Conservation (phyloP, 768 basidiomycete genomes). For the Cytidiella melzeri region DNA sequence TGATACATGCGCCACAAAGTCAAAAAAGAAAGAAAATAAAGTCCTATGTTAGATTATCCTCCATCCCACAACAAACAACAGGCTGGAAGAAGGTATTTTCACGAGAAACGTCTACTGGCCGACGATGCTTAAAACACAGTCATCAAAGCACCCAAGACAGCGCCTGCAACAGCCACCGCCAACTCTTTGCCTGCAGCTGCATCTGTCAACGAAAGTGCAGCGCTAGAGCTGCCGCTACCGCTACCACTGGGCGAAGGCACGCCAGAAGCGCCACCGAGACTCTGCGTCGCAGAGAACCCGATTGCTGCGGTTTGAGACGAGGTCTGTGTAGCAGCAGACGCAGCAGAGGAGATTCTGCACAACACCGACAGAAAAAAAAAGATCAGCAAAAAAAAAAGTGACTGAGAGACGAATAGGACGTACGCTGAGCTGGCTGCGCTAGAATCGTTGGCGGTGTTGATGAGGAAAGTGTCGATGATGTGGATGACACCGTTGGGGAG, state of each 20-base stretch:
- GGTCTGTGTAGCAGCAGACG: slow-evolving; percentile 30
- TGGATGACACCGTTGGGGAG: slow-evolving; percentile 66
- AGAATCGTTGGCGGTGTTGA: slow-evolving; percentile 37
- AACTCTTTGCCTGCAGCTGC: not conserved
- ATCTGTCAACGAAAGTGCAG: not conserved
- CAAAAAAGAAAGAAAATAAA: too few relatives aligned
- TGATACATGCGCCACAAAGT: too few relatives aligned
- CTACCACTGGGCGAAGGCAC: not conserved
- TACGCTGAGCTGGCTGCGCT: slow-evolving; percentile 48
- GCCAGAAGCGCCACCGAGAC: not conserved
- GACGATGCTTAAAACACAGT: slow-evolving; percentile 5
- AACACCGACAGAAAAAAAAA: too few relatives aligned
- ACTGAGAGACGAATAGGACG: not conserved
- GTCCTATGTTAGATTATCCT: too few relatives aligned
- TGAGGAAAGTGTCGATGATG: slow-evolving; percentile 47
- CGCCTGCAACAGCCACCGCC: not conserved
- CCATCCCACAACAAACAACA: too few relatives aligned
- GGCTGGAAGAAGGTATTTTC: too few relatives aligned
- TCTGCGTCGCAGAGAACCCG: slow-evolving; percentile 19
- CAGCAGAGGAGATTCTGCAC: slow-evolving; percentile 36
- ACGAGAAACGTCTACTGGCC: too few relatives aligned
- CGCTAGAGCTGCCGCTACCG: not conserved
- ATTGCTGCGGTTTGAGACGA: slow-evolving; percentile 38
- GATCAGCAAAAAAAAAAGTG: not conserved
- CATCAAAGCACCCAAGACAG: slow-evolving; percentile 1